These are phyloP conservation scores for Solanum sejunctum DNA, from an alignment of 257 asterid species.

Conservation along the genomic window DNA sequence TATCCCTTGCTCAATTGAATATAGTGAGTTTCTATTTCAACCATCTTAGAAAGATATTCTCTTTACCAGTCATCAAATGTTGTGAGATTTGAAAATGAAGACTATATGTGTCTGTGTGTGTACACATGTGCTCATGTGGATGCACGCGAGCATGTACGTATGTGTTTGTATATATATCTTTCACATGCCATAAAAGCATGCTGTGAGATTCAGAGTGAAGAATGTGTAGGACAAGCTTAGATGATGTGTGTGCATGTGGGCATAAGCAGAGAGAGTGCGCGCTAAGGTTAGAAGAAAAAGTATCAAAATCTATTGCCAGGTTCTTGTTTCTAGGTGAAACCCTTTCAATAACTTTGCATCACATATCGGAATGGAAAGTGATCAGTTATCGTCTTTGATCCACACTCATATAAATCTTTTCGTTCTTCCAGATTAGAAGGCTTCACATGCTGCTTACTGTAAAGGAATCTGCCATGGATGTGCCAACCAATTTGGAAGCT, in stretches of 20 bases:
- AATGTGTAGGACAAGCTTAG: background rate
- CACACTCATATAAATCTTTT: background rate
- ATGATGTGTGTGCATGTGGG: background rate
- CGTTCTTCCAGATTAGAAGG: slow-evolving; percentile 62
- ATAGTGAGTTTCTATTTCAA: background rate
- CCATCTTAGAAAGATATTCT: background rate
- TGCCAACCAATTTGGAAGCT: slow-evolving; percentile 94
- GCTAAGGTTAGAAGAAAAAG: background rate
- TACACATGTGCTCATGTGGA: background rate
- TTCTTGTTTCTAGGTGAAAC: background rate
- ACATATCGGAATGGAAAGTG: background rate
- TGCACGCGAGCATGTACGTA: background rate
- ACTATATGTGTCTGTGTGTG: background rate
- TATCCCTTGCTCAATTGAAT: background rate
- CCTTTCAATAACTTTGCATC: background rate
- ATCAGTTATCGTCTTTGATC: background rate
- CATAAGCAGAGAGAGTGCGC: background rate
- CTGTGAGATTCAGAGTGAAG: background rate
- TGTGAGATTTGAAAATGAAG: background rate
- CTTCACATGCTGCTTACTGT: slow-evolving; percentile 83
- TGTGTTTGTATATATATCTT: background rate
- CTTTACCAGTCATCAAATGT: background rate
- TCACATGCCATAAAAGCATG: background rate
- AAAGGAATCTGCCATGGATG: slow-evolving; percentile 98
- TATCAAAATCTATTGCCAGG: background rate